Base-by-base conservation (phyloP, 768 basidiomycete species). In the Suillus ampliporus region DNA sequence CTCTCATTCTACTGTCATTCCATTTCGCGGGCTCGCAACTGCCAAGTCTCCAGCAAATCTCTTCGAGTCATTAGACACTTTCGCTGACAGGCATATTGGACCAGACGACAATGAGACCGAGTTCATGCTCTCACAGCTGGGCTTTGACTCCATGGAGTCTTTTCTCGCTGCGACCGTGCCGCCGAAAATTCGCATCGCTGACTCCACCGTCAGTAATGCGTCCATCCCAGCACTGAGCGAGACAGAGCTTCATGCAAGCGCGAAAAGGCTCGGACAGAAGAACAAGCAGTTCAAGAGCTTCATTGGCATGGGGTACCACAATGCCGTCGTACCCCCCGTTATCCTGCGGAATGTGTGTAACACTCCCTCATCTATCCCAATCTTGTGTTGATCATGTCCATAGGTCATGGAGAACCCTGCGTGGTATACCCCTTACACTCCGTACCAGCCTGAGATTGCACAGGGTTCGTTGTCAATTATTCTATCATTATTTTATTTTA, bases 281-380 rank as follows among this genome's bases (percentile, higher is more conserved):
- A 99, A 99, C 77, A 86, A 89, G 77, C 80, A 85, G 6, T 91
- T 90, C 76, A 92, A 90, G 82, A 96, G 89, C 71, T 99, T 95
- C 76, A 99, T 99, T 72, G 97, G 97, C 40, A 95, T 98, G 94
- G 97, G 97, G 10, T 99, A 97, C 77, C 93, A 96, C 72, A 89
- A 89, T 67, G 94, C 95, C 4, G 93, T 97, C 51, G 92, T 97
- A 5, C 96, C 96, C n/a, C 91, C 93, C 9, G 94, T 97, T 56
- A 94, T 97, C 76, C 82, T 97, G 69, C 90, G 96, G 65, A 97
- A 97, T 66, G 94, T 95, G 62, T 57, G 85, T 74, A 23, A 41
- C 38, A 61, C 57, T n/a, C 48, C 48, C 17, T 54, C 38, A 57
- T 54, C 14, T 57, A 58, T 54, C 59, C 21, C 41, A 46, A 13